Base-by-base conservation (phyloP, 2,329 filamentous ascomycete species). In the Aspergillus ochraceus region DNA sequence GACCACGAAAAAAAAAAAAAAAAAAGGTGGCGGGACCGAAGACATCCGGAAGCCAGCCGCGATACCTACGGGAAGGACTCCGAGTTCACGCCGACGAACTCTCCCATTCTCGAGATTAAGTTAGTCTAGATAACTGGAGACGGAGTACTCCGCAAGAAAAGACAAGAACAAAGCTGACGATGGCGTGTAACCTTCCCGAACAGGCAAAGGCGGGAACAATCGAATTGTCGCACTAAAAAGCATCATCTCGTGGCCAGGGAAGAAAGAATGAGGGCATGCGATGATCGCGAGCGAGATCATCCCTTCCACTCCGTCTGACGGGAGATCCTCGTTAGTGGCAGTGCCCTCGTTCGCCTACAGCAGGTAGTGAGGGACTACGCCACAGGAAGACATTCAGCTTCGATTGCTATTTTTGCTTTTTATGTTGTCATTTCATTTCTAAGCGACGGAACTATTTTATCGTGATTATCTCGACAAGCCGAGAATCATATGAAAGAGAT, bases 121-220 rank as follows among this genome's bases (percentile, higher is more conserved):
- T 24, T 24, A 24, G 24, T 24, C 24, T 24, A 24, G 24, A 24
- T 24, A 24, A 24, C n/a, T 24, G 24, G 1, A 24, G 26, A 29
- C 26, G 26, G 26, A 2, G 8, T 29, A 10, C 26, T 29, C 26
- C 26, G 26, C 26, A 36, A 36, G 10, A 36, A 36, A 14, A 36
- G 12, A 36, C 3, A 36, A 36, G 14, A 36, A 36, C 4, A 3
- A 36, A 36, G 14, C 32, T 61, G 56, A 56, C 50, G 54, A 49
- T 58, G 52, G 55, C 51, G 51, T 62, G 57, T 57, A 57, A 60
- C 54, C 52, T 60, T 62, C 60, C 60, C 6, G 49, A 62, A 42
- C 19, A 6, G 29, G 53, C 45, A 24, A 42, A 49, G 53, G 46
- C 26, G 45, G 53, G 5, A 24, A 55, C 53, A 55, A 49, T 24